A percentile compares a stretch with the other conserved stretches of the same genome.
These are phyloP conservation scores for Talaromyces stipitatus DNA, from an alignment of 495 filamentous ascomycete species.

Conservation along the genomic window DNA sequence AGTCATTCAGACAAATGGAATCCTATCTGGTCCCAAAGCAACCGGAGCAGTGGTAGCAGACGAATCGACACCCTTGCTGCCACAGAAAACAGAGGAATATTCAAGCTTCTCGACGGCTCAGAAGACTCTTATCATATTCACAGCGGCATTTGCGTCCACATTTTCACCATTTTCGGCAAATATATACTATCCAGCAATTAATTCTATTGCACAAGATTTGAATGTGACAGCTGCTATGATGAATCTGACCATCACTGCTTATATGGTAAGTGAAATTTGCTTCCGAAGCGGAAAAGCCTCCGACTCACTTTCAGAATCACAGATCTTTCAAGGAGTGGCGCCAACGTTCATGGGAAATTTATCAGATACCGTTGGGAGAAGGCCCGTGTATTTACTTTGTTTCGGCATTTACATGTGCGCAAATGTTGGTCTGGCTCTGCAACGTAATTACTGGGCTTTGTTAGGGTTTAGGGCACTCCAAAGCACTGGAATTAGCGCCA, in stretches of 20 bases:
- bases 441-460: slow-evolving; percentile 50
- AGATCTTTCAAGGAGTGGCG: slow-evolving; percentile 51
- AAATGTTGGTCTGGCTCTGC: slow-evolving; percentile 56
- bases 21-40: no score
- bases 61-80: no score
- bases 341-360: slow-evolving; percentile 54
- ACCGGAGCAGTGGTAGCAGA: no score
- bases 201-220: slow-evolving; percentile 23
- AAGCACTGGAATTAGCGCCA: slow-evolving; percentile 43
- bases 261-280: slow-evolving; percentile 27
- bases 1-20: no score
- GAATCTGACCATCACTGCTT: slow-evolving; percentile 48
- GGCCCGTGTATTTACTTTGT: slow-evolving; percentile 50
- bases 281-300: neutral
- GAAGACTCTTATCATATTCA: no score
- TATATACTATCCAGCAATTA: slow-evolving; percentile 37
- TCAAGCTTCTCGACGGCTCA: no score
- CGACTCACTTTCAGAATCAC: neutral
- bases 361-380: slow-evolving; percentile 49
- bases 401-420: slow-evolving; percentile 53
- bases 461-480: slow-evolving; percentile 56
- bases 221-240: slow-evolving; percentile 28
- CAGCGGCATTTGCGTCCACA: no score
- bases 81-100: no score
- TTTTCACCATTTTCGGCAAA: slow-evolving; percentile 34